Evolutionary conservation across 139 green algal genomes (phyloP), one percentile per base, ranked within the genome.

Genomic region (Chlorella sp.): DNA sequence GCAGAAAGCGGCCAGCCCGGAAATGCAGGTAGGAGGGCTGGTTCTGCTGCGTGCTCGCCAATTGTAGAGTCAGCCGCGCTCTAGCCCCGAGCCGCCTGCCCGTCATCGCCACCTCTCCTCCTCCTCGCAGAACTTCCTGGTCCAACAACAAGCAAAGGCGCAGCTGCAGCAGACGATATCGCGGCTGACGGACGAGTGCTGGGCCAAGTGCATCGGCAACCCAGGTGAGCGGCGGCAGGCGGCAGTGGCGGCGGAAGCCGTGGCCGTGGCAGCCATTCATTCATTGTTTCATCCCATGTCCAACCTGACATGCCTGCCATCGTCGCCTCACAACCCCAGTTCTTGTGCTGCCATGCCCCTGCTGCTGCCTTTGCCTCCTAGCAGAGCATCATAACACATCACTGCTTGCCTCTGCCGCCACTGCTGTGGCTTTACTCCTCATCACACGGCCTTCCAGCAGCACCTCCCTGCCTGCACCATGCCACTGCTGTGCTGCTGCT

Each of bases 131-230:
- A 39, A 83, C 14, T 90, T 90, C 77, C 40, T 90, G 40, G 37
- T 73, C 39, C 87, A 90, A 64, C 68, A 90, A 64, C 87, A 90
- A 61, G 87, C 87, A 61, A 90, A 92, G 73, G 80, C 83, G 64
- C 84, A 93, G 86, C 57, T 94, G n/a, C 91, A 94, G 85, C 91
- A 92, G 61, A 94, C 91, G 2, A 86, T 94, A 66, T 85, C 91
- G 21, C 80, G 89, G 40, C 76, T 94, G 26, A 94, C 91, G n/a
- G 91, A 94, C 39, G 89, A 92, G 78, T 94, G 91, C 86, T 94
- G 89, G 89, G 75, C 89, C 64, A 94, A 92, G 81, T 94, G 91
- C 61, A 83, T 94, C 18, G 83, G 84, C 61, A 89, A 73, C 71
- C 89, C 91, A 53, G 91, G 91, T 85, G 81, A 48, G 16, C 48